Evolutionary conservation across 139 green algal genomes (phyloP), one percentile per base, ranked within the genome.

Genomic region (Volvox reticuliferus): DNA sequence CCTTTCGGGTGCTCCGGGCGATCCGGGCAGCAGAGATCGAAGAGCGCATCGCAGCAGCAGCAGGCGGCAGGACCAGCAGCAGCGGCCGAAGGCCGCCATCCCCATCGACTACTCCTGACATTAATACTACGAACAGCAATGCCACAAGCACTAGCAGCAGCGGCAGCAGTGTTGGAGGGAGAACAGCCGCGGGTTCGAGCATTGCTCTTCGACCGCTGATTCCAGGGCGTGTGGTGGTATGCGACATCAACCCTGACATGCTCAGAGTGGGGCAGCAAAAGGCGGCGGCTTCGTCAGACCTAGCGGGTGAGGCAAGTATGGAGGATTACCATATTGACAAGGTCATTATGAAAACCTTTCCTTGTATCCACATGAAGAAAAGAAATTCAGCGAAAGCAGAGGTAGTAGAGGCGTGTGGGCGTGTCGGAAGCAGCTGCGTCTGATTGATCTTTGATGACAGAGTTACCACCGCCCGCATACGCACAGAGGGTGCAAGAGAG

Each of bases 241-340:
- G 95, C 89, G 98, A 99, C 95, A 99, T 99, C 93, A 99, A 99
- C 89, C 84, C 91, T 0, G 93, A 94, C 13, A 99, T 99, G 98
- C 93, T 99, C 75, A 79, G 94, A 36, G 97, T 98, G 86, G 98
- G 98, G 24, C 80, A 93, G 84, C 92, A 93, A 85, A 94, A 96
- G 71, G 98, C 97, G 30, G 83, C 67, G 24, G 73, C 77, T 0
- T 44, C 68, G n/a, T 20, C 28, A 16, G 92, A 94, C 73, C 87
- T 93, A 67, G 75, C 88, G 75, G 87, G 92, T 92, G 36, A 77
- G n/a, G 71, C 44, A 9, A 55, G 44, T 9, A 55, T 55, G 44
- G 44, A 55, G 44, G 44, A 55, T 55, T 5, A 55, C 5, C 5
- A 55, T 55, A 9, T 55, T 9, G 44, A 55, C 5, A 55, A 55